Evolutionary conservation across 2,329 filamentous ascomycete genomes (phyloP).

Genomic region (Aspergillus sp.): DNA sequence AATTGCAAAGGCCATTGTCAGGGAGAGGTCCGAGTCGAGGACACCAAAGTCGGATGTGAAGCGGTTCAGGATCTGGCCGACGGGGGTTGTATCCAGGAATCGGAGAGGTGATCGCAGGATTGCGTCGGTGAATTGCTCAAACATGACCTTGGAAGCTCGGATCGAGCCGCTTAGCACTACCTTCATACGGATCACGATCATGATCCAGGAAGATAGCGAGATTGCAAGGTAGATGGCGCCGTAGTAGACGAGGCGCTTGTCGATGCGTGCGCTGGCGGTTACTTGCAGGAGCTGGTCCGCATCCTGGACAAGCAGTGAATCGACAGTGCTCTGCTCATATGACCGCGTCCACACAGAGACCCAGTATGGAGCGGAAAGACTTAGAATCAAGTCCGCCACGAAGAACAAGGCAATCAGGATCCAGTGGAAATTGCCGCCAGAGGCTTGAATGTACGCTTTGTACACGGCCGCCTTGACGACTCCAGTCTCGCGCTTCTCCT

Average conservation of each 20-base stretch:
- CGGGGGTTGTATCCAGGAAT: slow-evolving; percentile 77
- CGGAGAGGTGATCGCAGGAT: slow-evolving; percentile 72
- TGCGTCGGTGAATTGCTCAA: slow-evolving; percentile 67
- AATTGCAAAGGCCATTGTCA: slow-evolving; percentile 64
- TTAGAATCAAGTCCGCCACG: slow-evolving; percentile 28
- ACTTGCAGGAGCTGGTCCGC: not conserved
- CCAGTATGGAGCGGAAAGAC: slow-evolving; percentile 27
- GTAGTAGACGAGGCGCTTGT: slow-evolving; percentile 6
- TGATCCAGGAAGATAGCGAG: slow-evolving; percentile 48
- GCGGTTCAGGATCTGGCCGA: slow-evolving; percentile 74
- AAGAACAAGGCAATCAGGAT: slow-evolving; percentile 58
- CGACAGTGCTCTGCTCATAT: slow-evolving; percentile 7
- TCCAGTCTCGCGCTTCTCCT: slow-evolving; percentile 72
- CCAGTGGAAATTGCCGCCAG: slow-evolving; percentile 71
- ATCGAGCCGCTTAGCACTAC: slow-evolving; percentile 69
- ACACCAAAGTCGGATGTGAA: slow-evolving; percentile 76
- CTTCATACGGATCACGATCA: slow-evolving; percentile 56
- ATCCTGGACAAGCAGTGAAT: not conserved
- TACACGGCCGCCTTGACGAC: slow-evolving; percentile 71
- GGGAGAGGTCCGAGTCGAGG: slow-evolving; percentile 69
- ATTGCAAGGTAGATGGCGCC: slow-evolving; percentile 15
- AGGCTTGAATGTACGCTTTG: slow-evolving; percentile 65
- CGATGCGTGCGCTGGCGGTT: slow-evolving; percentile 27
- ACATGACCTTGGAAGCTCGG: slow-evolving; percentile 70
- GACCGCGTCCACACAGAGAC: slow-evolving; percentile 50